Evolutionary conservation across 768 basidiomycete genomes (phyloP), one percentile per base, ranked within the genome.

Genomic region (Pisolithus albus): DNA sequence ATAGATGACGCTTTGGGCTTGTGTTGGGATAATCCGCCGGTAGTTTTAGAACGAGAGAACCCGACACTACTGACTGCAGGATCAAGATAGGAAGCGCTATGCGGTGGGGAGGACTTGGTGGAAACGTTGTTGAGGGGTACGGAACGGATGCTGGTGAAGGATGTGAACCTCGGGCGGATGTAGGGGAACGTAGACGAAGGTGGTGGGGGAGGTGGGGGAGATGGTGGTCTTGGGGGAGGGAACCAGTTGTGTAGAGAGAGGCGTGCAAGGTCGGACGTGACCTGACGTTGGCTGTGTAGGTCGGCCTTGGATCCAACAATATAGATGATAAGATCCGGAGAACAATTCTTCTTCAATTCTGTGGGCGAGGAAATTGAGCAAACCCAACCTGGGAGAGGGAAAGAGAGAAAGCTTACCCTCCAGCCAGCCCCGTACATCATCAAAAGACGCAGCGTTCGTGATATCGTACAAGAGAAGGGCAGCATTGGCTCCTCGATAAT

Each of bases 391-490:
- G 15, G 21, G 37, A 50, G n/a, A 21, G 23, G 21, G 37, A 50
- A 16, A 21, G 23, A 19, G 53, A 49, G 38, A 30, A 30, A 1
- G 62, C 77, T 54, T 60, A 83, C 92, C 92, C 75, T 90, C 86
- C 47, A 90, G 78, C 93, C 93, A 97, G 57, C 88, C 87, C 58
- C 85, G 81, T 60, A 96, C 81, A 67, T 94, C 93, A 55, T 91
- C 83, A 73, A 97, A 92, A 24, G 88, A 87, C 51, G 84, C 75
- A 53, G 80, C 79, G 71, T 90, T 91, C 63, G 94, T 94, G 60
- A 95, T 91, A 76, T 97, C 93, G 72, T 97, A 97, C 66, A 95
- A 78, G 59, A 96, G 77, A 56, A 97, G 79, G 36, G 93, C 93
- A 58, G 92, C 93, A 65, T 94, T 89, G 62, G 93, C 90, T 66